phyloP scores from a whole-genome alignment of 108 stramenopile genomes.

The Cafeteria roenbergensis region DNA sequence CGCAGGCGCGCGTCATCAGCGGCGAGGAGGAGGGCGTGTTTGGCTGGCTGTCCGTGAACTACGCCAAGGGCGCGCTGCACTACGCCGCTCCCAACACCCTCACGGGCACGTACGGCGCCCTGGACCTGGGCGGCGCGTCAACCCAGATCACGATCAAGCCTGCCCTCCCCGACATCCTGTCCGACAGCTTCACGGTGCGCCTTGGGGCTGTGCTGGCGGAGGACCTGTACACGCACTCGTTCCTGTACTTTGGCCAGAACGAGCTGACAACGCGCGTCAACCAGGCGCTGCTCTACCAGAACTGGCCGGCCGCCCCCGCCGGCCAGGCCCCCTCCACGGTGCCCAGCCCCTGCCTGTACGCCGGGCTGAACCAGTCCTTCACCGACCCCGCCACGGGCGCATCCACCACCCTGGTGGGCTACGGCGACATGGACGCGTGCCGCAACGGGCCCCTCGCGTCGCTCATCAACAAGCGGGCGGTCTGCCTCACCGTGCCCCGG shows the following conservation, averaged over 20 bases:
- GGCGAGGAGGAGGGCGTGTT: constrained; percentile 87
- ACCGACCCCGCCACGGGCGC: neutral
- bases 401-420: neutral
- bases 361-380: neutral
- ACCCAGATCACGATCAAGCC: constrained; percentile 68
- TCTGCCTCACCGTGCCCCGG: too few relatives aligned
- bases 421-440: neutral
- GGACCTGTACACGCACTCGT: constrained; percentile 76
- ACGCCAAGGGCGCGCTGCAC: constrained; percentile 53
- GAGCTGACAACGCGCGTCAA: constrained; percentile 21
- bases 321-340: neutral
- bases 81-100: constrained; percentile 11
- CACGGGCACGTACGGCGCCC: constrained; percentile 51
- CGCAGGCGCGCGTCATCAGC: constrained; percentile 58
- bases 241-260: constrained; percentile 68
- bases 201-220: constrained; percentile 61
- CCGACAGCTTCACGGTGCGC: constrained; percentile 68
- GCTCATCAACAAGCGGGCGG: too few relatives aligned
- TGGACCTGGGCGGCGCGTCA: constrained; percentile 75
- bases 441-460: neutral
- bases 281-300: constrained; percentile 9
- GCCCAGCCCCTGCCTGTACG: neutral
- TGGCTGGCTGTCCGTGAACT: constrained; percentile 74
- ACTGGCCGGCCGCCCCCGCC: constrained; percentile 8
- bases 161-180: constrained; percentile 63